phyloP scores from a whole-genome alignment of 331 rosid species.

The Dryas integrifolia region DNA sequence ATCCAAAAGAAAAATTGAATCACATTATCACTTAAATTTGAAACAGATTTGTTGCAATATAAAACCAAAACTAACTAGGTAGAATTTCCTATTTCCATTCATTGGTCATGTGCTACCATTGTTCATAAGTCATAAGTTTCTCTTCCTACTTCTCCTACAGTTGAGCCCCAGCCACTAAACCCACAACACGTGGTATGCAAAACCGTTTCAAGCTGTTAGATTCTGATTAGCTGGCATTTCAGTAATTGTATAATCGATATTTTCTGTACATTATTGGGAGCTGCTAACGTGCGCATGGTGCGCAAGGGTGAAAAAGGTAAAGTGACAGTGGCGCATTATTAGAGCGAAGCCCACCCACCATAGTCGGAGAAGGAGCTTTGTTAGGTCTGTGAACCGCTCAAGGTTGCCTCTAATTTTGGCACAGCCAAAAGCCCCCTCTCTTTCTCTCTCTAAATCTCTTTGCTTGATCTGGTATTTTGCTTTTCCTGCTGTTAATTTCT shows the following conservation, averaged over 20 bases:
- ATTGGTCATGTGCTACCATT: no score
- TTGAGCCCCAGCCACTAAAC: background rate
- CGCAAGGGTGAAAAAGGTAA: constrained; percentile 7
- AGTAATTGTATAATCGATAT: no score
- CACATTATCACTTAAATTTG: no score
- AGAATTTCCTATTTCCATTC: no score
- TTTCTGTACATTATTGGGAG: background rate
- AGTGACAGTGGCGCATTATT: constrained; percentile 36
- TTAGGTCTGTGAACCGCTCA: constrained; percentile 33
- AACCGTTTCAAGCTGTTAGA: constrained; percentile 1
- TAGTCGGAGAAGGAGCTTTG: constrained; percentile 36
- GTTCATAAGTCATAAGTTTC: no score
- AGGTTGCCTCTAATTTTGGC: constrained; percentile 24
- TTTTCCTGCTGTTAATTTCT: background rate
- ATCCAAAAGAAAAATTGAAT: no score
- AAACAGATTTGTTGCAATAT: no score
- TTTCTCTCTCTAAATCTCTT: constrained; percentile 37
- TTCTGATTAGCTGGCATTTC: background rate
- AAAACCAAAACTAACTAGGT: no score
- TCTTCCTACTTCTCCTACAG: no score
- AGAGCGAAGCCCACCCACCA: constrained; percentile 32
- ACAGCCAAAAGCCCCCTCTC: background rate
- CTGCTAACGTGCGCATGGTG: constrained; percentile 38
- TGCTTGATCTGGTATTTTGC: constrained; percentile 37
- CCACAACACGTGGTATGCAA: background rate